Base-by-base conservation (phyloP, 1,139 yeast species). In the Taiozyma onychis region DNA sequence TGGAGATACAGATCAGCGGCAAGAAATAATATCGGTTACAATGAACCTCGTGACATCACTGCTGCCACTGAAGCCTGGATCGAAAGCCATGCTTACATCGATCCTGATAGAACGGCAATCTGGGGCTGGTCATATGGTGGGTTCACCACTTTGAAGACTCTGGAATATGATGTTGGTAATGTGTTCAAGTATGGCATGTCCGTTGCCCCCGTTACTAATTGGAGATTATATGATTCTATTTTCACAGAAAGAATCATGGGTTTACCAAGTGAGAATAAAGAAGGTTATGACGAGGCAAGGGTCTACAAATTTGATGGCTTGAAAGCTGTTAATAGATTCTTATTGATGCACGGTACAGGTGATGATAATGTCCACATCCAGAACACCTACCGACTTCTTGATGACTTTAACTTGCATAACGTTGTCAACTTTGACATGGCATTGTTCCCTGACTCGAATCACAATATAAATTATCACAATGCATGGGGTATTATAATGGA, bases 81-180 rank as follows among this genome's bases (percentile, higher is more conserved):
- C 35, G 68, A 66, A 11, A 74, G 77, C 51, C 67, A 73, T 47
- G 62, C 69, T 2, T 82, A 83, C 56, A 77, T 88, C 30, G 80
- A 85, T 60, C 62, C 65, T 27, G 71, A 75, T 8, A 73, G 71
- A 45, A 79, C 86, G 8, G 90, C 93, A 0, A 74, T 85, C 48
- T 89, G 96, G 91, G 91, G 91, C 14, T 85, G 91, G 91, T 79
- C 86, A 11, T 85, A 83, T 60, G 90, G 91, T 44, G 91, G 89
- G 0, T 85, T 78, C 61, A 71, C 82, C 54, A 83, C 90, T 0
- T 68, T 85, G 53, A 84, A 84, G 67, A 80, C 87, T 0, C 66
- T 85, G 39, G 90, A 85, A 63, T 73, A 70, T 41, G 90, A 85
- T 59, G 69, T 69, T 4, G 88, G 88, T 2, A 58, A 73, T 6